Evolutionary conservation across 1,284 basidiomycete genomes (phyloP), one percentile per base, ranked within the genome.

Genomic region (Agaricales sp.): DNA sequence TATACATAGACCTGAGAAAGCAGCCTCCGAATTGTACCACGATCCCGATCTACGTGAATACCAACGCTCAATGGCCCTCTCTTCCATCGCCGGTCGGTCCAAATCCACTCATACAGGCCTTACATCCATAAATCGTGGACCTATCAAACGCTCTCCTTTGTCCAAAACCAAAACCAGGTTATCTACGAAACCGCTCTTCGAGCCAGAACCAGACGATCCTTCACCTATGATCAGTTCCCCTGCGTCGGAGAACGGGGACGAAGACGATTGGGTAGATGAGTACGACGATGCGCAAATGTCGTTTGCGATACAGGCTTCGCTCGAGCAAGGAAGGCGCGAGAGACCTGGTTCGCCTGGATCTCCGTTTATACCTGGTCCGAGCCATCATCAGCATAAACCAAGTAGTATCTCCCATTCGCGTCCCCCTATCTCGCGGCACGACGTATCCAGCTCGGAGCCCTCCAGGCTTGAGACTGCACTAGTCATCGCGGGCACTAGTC

Each of bases 11-110:
- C 43, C 24, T 3, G 71, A 49, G 58, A 53, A 16, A 46, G 55
- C 59, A 37, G 53, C 57, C 3, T 60, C 66, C 18, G 87, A 91
- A 61, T 67, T 76, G 2, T 87, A 91, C 57, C 65, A 90, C 48
- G 87, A 91, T 61, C 67, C 77, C 2, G 87, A 92, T 57, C 65
- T 91, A 49, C 74, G 78, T 18, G 75, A 80, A 55, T 79, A 82
- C 59, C 80, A 78, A 52, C 73, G 78, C 23, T 72, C 73, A 44
- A 78, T 82, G 66, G 80, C 85, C 1, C 66, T 92, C 14, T 67
- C 78, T 21, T 83, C 81, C 1, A 75, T 89, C 26, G 73, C 73
- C 3, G 68, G 66, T 24, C 74, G 87, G 16, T 8, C 8, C 6
- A 8, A 41, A 20, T 72, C 77, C 49, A 66, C 72, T 0, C 71